phyloP scores from a whole-genome alignment of 495 filamentous ascomycete species.

The Annulohypoxylon bovei region DNA sequence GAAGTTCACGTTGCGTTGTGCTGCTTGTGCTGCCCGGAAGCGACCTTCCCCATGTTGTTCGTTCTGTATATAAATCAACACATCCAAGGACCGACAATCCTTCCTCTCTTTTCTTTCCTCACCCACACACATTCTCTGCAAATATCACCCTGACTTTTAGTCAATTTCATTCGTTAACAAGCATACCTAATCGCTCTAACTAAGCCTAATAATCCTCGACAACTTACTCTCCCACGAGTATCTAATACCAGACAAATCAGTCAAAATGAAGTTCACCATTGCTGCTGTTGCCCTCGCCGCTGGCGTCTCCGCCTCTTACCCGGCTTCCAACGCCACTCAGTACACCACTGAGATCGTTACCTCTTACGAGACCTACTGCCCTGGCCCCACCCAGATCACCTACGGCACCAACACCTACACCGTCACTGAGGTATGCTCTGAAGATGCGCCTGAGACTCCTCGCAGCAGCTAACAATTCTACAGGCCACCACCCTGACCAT shows the following conservation, averaged over 20 bases:
- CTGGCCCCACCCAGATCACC: slow-evolving; percentile 74
- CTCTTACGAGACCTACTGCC: slow-evolving; percentile 87
- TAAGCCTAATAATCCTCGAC: slow-evolving; percentile 43
- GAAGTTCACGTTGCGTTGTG: slow-evolving; percentile 36
- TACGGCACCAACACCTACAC: slow-evolving; percentile 79
- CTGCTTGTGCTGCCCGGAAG: slow-evolving; percentile 16
- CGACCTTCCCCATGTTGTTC: slow-evolving; percentile 31
- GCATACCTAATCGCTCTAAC: slow-evolving; percentile 45
- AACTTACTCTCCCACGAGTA: slow-evolving; percentile 51
- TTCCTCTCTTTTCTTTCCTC: slow-evolving; percentile 48
- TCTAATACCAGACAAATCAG: slow-evolving; percentile 59
- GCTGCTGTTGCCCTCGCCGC: slow-evolving; percentile 67
- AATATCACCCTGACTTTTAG: slow-evolving; percentile 63
- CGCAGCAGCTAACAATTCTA: slow-evolving; percentile 27
- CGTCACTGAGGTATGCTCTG: slow-evolving; percentile 68
- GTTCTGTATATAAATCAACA: slow-evolving; percentile 53
- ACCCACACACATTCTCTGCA: slow-evolving; percentile 61
- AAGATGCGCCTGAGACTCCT: too few relatives aligned
- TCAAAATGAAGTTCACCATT: slow-evolving; percentile 89
- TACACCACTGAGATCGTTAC: slow-evolving; percentile 83
- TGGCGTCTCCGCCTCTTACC: slow-evolving; percentile 68
- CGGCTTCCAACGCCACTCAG: slow-evolving; percentile 56
- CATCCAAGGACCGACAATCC: slow-evolving; percentile 42
- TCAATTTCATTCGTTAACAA: slow-evolving; percentile 68
- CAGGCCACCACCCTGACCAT: slow-evolving; percentile 82